phyloP scores from a whole-genome alignment of 495 filamentous ascomycete genomes.

The Podospora appendiculata region DNA sequence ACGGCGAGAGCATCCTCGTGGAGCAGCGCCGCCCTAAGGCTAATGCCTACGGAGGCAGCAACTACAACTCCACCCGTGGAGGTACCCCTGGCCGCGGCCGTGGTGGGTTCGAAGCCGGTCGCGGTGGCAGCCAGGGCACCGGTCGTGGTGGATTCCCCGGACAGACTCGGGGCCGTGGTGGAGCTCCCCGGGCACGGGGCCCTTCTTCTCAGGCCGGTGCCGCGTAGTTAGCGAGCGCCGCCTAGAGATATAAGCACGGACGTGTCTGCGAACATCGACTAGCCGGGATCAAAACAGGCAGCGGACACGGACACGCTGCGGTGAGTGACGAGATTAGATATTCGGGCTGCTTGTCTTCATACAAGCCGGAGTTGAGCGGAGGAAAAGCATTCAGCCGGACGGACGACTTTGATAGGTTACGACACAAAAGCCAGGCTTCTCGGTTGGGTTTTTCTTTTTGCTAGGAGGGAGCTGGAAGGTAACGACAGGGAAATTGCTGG shows the following conservation, averaged over 20 bases:
- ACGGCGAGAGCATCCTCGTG: constrained; percentile 70
- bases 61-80: constrained; percentile 55
- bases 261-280: neutral
- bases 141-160: constrained; percentile 60
- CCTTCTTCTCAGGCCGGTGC: constrained; percentile 23
- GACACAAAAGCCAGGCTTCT: constrained; percentile 1
- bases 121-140: constrained; percentile 52
- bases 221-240: constrained; percentile 16
- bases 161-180: constrained; percentile 47
- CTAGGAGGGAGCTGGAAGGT: neutral
- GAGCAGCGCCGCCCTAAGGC: constrained; percentile 81
- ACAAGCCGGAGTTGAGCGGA: neutral
- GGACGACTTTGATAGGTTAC: constrained; percentile 1
- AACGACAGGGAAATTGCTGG: neutral
- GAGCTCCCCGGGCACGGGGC: constrained; percentile 45
- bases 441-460: neutral
- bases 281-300: neutral
- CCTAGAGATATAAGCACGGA: neutral
- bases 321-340: neutral
- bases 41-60: constrained; percentile 54
- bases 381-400: neutral
- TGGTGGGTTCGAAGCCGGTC: constrained; percentile 51
- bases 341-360: neutral
- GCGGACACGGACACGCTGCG: neutral
- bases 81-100: constrained; percentile 55